phyloP scores from a whole-genome alignment of 2,329 filamentous ascomycete genomes.

The Exophiala xenobiotica region DNA sequence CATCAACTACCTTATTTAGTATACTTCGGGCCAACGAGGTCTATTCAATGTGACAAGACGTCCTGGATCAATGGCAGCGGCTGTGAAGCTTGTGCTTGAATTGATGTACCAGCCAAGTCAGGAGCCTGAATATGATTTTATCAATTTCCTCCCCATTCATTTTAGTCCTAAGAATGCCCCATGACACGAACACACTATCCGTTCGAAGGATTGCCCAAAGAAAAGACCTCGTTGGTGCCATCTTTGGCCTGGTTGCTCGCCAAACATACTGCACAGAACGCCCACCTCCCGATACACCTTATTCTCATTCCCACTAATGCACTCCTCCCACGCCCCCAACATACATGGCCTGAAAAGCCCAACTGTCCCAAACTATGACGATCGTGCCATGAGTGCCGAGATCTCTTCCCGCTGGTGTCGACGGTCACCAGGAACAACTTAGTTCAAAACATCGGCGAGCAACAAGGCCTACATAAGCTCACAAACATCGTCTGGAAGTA shows the following conservation, averaged over 20 bases:
- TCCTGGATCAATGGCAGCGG: too few relatives aligned
- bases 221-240: too few relatives aligned
- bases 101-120: too few relatives aligned
- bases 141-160: too few relatives aligned
- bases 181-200: too few relatives aligned
- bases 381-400: constrained; percentile 3
- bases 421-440: background rate
- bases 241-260: background rate
- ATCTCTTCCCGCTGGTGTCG: background rate
- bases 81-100: too few relatives aligned
- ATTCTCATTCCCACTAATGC: constrained; percentile 14
- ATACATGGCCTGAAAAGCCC: constrained; percentile 1
- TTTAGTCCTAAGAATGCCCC: too few relatives aligned
- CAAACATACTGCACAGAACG: background rate
- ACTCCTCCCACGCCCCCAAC: constrained; percentile 14
- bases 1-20: too few relatives aligned
- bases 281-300: constrained; percentile 3
- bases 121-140: too few relatives aligned
- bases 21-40: too few relatives aligned
- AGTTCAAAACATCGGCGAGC: background rate
- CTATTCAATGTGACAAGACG: too few relatives aligned
- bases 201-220: background rate
- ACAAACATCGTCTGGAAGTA: background rate
- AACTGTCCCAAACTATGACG: too few relatives aligned
- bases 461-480: background rate